Evolutionary conservation across 1,139 yeast genomes (phyloP).

Genomic region (Candida pseudoviswanathii): DNA sequence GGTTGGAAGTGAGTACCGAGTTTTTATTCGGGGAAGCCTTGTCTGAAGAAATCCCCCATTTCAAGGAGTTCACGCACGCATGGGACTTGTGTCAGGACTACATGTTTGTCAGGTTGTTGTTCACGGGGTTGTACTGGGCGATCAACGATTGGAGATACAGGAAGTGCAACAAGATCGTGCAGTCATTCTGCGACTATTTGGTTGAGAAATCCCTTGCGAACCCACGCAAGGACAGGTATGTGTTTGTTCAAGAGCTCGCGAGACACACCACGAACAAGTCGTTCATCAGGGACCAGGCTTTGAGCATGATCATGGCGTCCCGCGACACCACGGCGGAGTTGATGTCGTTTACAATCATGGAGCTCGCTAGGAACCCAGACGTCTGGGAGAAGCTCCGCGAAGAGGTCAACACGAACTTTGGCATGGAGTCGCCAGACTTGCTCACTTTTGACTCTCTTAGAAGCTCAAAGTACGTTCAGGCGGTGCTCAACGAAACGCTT

Average conservation of each 20-base stretch:
- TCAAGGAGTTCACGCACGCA: slow-evolving; percentile 31
- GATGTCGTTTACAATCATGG: slow-evolving; percentile 41
- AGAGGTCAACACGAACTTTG: slow-evolving; percentile 35
- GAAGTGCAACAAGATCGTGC: slow-evolving; percentile 23
- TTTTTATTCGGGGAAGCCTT: slow-evolving; percentile 43
- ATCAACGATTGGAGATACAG: slow-evolving; percentile 26
- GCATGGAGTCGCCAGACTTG: not conserved
- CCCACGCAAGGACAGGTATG: slow-evolving; percentile 26
- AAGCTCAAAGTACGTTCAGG: slow-evolving; percentile 45
- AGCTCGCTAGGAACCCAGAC: slow-evolving; percentile 43
- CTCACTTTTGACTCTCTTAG: slow-evolving; percentile 46
- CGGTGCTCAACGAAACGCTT: slow-evolving; percentile 49
- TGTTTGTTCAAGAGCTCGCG: slow-evolving; percentile 47
- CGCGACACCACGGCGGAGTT: slow-evolving; percentile 52
- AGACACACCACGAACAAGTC: slow-evolving; percentile 46
- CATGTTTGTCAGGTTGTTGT: slow-evolving; percentile 31
- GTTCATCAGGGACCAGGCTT: slow-evolving; percentile 45
- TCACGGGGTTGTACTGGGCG: slow-evolving; percentile 29
- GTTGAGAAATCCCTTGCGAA: slow-evolving; percentile 34
- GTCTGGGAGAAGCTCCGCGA: slow-evolving; percentile 35
- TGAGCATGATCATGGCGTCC: slow-evolving; percentile 48
- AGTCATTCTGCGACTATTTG: slow-evolving; percentile 30
- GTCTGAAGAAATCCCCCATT: slow-evolving; percentile 14
- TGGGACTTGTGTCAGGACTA: slow-evolving; percentile 33
- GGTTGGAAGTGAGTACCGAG: slow-evolving; percentile 45